Conservation (phyloP, 495 filamentous ascomycete species). For the Penicillium malachiteum region DNA sequence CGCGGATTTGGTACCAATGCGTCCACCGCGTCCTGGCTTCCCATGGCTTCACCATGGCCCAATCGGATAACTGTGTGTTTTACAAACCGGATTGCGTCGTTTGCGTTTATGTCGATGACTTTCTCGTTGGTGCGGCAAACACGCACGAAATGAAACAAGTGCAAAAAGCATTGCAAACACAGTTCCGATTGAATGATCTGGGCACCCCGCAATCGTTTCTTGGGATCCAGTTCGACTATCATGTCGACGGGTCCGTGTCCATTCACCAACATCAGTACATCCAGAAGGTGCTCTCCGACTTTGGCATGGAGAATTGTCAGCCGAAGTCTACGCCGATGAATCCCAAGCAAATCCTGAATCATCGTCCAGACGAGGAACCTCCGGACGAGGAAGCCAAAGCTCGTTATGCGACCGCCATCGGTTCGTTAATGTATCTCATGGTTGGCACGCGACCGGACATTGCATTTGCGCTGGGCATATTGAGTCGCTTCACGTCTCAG, state of each 20-base stretch:
- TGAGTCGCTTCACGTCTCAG: constrained; percentile 13
- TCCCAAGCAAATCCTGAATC: constrained; percentile 9
- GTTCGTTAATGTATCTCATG: constrained; percentile 8
- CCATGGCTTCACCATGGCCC: constrained; percentile 4
- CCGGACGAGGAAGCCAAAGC: constrained; percentile 9
- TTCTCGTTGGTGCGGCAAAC: constrained; percentile 3
- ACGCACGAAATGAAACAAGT: constrained; percentile 4
- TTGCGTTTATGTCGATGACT: constrained; percentile 2
- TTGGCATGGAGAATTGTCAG: constrained; percentile 10
- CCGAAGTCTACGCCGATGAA: constrained; percentile 8
- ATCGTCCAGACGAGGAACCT: constrained; percentile 3
- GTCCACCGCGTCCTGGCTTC: constrained; percentile 7
- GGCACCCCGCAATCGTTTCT: constrained; percentile 5
- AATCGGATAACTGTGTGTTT: constrained; percentile 1
- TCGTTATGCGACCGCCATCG: constrained; percentile 8
- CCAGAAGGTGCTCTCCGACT: constrained; percentile 17
- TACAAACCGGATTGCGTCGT: constrained; percentile 2
- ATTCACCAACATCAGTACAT: constrained; percentile 10
- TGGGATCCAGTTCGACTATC: constrained; percentile 8
- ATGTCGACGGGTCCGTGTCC: constrained; percentile 6
- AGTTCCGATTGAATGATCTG: constrained; percentile 6
- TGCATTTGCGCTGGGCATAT: constrained; percentile 8
- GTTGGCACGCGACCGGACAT: constrained; percentile 7
- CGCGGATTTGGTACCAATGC: constrained; percentile 10
- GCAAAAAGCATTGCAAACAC: constrained; percentile 3